Evolutionary conservation across 2,329 filamentous ascomycete species (phyloP).

Genomic region (Cercospora citrullina): DNA sequence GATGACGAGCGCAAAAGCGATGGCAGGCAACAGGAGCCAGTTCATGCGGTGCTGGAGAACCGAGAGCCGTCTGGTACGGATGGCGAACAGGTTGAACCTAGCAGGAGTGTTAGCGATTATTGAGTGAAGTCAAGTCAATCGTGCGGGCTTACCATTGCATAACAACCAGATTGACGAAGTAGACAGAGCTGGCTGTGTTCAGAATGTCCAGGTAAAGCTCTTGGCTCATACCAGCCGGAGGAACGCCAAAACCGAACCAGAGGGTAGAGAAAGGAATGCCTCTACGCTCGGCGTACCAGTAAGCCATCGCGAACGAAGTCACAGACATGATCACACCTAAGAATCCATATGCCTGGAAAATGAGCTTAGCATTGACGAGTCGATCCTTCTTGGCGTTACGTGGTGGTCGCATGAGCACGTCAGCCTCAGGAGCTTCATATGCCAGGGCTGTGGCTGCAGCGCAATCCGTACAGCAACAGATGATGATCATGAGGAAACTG

Average conservation of each 20-base stretch:
- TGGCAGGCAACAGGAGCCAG: constrained; percentile 67
- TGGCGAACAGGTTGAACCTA: constrained; percentile 72
- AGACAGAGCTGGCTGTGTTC: constrained; percentile 69
- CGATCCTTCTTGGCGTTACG: constrained; percentile 68
- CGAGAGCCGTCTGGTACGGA: constrained; percentile 60
- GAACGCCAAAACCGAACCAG: constrained; percentile 67
- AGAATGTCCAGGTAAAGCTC: constrained; percentile 58
- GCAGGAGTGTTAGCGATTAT: neutral
- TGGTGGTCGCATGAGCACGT: constrained; percentile 68
- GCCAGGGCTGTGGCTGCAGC: constrained; percentile 70
- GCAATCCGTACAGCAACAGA: constrained; percentile 72
- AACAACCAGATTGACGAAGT: constrained; percentile 77
- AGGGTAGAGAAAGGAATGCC: constrained; percentile 66
- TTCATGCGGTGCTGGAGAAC: constrained; percentile 77
- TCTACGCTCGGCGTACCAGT: constrained; percentile 47
- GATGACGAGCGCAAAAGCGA: constrained; percentile 67
- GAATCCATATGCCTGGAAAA: constrained; percentile 71
- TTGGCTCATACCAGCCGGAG: constrained; percentile 50
- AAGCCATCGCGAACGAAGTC: constrained; percentile 47
- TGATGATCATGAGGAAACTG: constrained; percentile 67
- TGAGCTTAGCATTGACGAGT: constrained; percentile 71
- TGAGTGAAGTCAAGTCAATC: neutral
- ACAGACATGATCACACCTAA: constrained; percentile 58
- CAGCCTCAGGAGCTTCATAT: constrained; percentile 74
- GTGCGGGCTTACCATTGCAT: constrained; percentile 53